A percentile compares a stretch with the other conserved stretches of the same genome.
Evolutionary conservation across 768 basidiomycete genomes (phyloP).

Genomic region (Macrolepiota fuliginosa): DNA sequence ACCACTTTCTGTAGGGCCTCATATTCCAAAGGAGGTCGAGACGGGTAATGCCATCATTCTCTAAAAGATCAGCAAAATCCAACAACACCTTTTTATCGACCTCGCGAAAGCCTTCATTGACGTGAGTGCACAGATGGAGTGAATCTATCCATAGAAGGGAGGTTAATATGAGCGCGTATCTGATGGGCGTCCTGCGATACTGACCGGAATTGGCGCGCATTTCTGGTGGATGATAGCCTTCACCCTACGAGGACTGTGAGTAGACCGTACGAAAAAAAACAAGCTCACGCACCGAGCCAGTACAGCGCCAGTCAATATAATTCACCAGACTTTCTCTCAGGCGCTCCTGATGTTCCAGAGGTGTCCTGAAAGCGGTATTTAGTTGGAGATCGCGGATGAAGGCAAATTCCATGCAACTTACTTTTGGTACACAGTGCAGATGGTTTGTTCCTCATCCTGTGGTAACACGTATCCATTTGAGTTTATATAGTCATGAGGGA

Average conservation of each 20-base stretch:
- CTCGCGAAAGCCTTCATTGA: neutral
- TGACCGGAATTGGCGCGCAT: neutral
- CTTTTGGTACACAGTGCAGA: conserved; percentile 7
- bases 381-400: neutral
- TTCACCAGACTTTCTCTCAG: neutral
- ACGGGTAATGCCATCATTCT: neutral
- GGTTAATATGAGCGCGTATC: neutral
- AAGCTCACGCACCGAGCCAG: neutral
- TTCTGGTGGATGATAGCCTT: neutral
- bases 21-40: conserved; percentile 4
- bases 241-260: neutral
- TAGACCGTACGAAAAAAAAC: too few species aligned
- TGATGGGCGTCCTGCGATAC: neutral
- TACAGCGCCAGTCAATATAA: conserved; percentile 7
- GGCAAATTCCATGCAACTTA: neutral
- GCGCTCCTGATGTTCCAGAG: neutral
- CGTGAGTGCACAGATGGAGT: conserved; percentile 1
- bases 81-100: neutral
- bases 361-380: neutral
- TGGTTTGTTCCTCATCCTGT: neutral
- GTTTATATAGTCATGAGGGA: conserved; percentile 5
- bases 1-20: neutral
- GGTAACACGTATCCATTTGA: neutral
- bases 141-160: neutral
- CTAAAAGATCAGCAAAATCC: neutral